Evolutionary conservation across 768 basidiomycete species (phyloP).

Genomic region (Leccinum broughii): DNA sequence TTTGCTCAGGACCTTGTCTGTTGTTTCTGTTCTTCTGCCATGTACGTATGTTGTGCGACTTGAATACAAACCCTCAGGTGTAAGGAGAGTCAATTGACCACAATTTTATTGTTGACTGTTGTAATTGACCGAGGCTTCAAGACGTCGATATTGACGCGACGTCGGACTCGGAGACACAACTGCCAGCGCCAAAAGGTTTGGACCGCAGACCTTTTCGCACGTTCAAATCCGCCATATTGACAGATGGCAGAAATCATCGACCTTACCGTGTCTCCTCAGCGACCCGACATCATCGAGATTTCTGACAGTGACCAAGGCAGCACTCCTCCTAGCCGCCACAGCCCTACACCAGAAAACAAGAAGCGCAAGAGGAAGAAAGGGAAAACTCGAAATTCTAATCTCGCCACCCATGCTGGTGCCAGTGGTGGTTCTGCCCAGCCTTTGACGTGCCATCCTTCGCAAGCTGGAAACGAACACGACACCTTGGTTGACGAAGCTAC

Average conservation of each 20-base stretch:
- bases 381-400: constrained; percentile 19
- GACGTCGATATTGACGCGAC: too few relatives aligned
- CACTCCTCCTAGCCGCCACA: constrained; percentile 4
- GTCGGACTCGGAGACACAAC: not conserved
- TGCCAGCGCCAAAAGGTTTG: not conserved
- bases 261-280: constrained; percentile 32
- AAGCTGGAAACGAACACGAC: constrained; percentile 6
- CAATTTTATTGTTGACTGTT: too few relatives aligned
- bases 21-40: not conserved
- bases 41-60: not conserved
- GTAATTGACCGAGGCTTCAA: too few relatives aligned
- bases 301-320: constrained; percentile 25
- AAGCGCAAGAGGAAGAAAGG: constrained; percentile 32
- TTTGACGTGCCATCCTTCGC: constrained; percentile 23
- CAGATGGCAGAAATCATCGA: constrained; percentile 36
- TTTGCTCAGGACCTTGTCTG: not conserved
- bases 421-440: constrained; percentile 18
- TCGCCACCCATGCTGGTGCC: constrained; percentile 12
- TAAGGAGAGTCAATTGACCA: too few relatives aligned
- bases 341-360: constrained; percentile 18
- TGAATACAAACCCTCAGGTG: not conserved
- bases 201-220: not conserved
- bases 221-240: not conserved
- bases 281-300: constrained; percentile 32
- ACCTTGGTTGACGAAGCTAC: constrained; percentile 5